Evolutionary conservation across 768 basidiomycete genomes (phyloP).

Genomic region (Harrya chromipes): DNA sequence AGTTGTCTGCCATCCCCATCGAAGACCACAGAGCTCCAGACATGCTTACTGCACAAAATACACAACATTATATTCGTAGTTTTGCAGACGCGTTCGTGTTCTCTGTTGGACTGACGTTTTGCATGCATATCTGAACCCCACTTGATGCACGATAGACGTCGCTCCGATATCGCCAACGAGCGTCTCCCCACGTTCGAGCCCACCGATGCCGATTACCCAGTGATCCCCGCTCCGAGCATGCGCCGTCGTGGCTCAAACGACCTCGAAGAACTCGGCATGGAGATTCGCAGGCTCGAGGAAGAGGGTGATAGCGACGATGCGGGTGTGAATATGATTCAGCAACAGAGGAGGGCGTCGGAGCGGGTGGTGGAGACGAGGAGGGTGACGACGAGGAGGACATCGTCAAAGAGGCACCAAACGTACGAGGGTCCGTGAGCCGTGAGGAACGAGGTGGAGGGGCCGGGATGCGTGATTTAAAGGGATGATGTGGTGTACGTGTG

Average conservation of each 20-base stretch:
- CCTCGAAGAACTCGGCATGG: conserved; percentile 52
- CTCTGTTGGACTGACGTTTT: neutral
- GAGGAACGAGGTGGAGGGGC: conserved; percentile 37
- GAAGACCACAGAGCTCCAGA: conserved; percentile 45
- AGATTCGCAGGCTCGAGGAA: conserved; percentile 62
- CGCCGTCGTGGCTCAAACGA: conserved; percentile 41
- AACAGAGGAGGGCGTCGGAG: conserved; percentile 38
- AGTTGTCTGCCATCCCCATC: conserved; percentile 43
- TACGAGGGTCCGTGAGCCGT: too few relatives aligned
- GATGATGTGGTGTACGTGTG: too few relatives aligned
- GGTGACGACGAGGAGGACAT: conserved; percentile 43
- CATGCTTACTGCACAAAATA: conserved; percentile 60
- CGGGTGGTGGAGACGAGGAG: conserved; percentile 58
- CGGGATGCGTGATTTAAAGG: conserved; percentile 23
- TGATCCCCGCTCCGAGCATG: conserved; percentile 65
- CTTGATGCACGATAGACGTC: conserved; percentile 44
- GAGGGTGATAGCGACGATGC: conserved; percentile 35
- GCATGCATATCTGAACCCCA: too few relatives aligned
- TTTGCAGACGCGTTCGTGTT: conserved; percentile 71
- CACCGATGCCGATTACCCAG: conserved; percentile 33
- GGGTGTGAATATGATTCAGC: neutral
- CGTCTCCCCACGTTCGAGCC: conserved; percentile 60
- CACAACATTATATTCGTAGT: conserved; percentile 58
- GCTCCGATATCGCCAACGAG: conserved; percentile 71
- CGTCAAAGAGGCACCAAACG: conserved; percentile 59